Evolutionary conservation across 108 stramenopile species (phyloP), one percentile per base, ranked within the genome.

Genomic region (Licmophora abbreviata): DNA sequence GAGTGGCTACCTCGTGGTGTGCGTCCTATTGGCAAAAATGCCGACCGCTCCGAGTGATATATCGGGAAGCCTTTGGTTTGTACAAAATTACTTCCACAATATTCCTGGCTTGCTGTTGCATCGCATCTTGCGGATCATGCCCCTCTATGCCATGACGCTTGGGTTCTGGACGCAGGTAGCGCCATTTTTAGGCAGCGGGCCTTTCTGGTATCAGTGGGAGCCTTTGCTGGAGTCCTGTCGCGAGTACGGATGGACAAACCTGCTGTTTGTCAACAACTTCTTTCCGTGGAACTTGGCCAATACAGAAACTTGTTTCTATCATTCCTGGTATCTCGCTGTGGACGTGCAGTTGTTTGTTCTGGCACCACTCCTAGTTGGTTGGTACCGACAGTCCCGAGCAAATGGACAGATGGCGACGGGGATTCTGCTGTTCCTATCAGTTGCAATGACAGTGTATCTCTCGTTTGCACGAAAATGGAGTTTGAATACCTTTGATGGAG

Each of bases 301-400:
- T n/a, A 63, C 61, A 10, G 68, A 69, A 26, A 73, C 63, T 11
- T 79, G 77, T 52, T 73, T 79, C 38, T 73, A 73, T 48, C 77
- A 79, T 48, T 64, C 72, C 0, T 79, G 77, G 77, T 79, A 79
- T 33, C 66, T 79, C 17, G 77, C 71, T 1, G 69, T 79, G n/a
- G 77, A 79, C 45, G 44, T 79, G 25, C 77, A 79, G 35, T 51
- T 79, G 9, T 79, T 73, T 41, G 18, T 66, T 1, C 36, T 62
- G 28, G 50, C 51, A 9, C 57, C 66, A 0, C 40, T 59, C 46
- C 43, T 72, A 42, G 51, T 77, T 10, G 34, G 65, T 18, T 27
- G 59, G 29, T 64, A 51, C 37, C 53, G 38, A 18, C 34, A 42
- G 9, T 31, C 29, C 3, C 28, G 21, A 27, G 3, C 1, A 1